These are phyloP conservation scores for Orbilia oligospora DNA, from an alignment of 2,329 filamentous ascomycete species.

Conservation along the genomic window DNA sequence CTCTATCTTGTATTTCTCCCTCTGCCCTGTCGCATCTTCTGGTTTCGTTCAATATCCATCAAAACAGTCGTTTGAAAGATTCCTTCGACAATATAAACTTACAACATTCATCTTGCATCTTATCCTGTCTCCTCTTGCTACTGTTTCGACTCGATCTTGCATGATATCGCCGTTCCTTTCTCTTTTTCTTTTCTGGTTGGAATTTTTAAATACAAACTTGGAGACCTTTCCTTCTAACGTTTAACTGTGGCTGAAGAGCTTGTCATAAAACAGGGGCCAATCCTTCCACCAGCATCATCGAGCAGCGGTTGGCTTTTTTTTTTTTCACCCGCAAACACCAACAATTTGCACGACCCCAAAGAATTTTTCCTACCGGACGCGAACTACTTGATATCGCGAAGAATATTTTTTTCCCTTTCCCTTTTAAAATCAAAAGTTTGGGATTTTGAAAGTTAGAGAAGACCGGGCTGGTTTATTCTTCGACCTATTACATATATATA, in stretches of 20 bases:
- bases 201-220: constrained; percentile 30
- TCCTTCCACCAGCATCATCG: constrained; percentile 58
- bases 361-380: constrained; percentile 23
- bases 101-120: constrained; percentile 34
- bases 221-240: constrained; percentile 50
- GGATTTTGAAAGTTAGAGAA: constrained; percentile 14
- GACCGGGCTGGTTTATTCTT: constrained; percentile 2
- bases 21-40: constrained; percentile 45
- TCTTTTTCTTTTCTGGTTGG: not conserved
- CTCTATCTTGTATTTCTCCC: constrained; percentile 51
- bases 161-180: constrained; percentile 22
- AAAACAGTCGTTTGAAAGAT: constrained; percentile 47
- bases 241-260: constrained; percentile 60
- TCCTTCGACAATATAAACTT: constrained; percentile 49
- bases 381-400: constrained; percentile 32
- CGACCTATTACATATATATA: constrained; percentile 14
- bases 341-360: constrained; percentile 37
- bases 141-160: constrained; percentile 19
- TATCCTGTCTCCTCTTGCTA: constrained; percentile 11
- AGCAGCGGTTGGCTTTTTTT: constrained; percentile 60
- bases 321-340: constrained; percentile 56
- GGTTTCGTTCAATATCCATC: constrained; percentile 21
- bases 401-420: constrained; percentile 4
- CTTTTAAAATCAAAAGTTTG: constrained; percentile 24
- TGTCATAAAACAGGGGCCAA: constrained; percentile 56